Base-by-base conservation (phyloP, 2,329 filamentous ascomycete genomes). In the Claviceps sp. region DNA sequence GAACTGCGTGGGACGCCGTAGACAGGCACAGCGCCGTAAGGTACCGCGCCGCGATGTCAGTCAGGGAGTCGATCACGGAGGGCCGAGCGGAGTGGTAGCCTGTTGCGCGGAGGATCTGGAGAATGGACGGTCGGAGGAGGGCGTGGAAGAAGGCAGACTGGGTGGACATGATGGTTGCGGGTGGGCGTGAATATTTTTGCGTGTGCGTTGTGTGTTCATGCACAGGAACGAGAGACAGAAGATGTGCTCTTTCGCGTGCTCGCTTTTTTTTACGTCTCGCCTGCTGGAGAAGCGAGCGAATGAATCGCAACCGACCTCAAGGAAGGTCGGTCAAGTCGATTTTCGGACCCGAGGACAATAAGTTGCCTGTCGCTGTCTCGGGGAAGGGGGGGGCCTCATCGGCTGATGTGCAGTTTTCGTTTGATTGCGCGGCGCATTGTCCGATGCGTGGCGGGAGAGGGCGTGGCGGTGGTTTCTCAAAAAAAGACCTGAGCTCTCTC, bases 31-130 rank as follows among this genome's bases (percentile, higher is more conserved):
- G 80, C 3, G 87, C 71, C 22, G 81, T 72, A 53, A 97, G 72
- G 68, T 96, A 95, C 58, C 87, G 82, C 44, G 84, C 86, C 0
- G 89, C 84, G 7, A 97, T 76, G 67, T 96, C 89, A 14, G 89
- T 87, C n/a, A 96, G 68, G 10, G 87, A 84, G 69, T 97, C 90
- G 53, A 96, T 75, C 6, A 94, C 89, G 3, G 85, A 84, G 2
- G 88, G 84, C 51, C 82, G 82, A 49, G 89, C 87, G 43, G 84
- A 77, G 65, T 94, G 87, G 71, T 94, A 97, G 64, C 91, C 91
- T 24, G 89, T 85, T 34, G 90, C 88, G 63, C 91, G 89, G 50
- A 97, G 81, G 61, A 95, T 91, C 69, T 96, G 89, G 53, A 97
- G 81, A 55, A 96, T 81, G 47, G 84, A 84, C 2, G 91, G 91